Evolutionary conservation across 2,329 filamentous ascomycete species (phyloP).

Genomic region (Dryadomyces quercivorus): DNA sequence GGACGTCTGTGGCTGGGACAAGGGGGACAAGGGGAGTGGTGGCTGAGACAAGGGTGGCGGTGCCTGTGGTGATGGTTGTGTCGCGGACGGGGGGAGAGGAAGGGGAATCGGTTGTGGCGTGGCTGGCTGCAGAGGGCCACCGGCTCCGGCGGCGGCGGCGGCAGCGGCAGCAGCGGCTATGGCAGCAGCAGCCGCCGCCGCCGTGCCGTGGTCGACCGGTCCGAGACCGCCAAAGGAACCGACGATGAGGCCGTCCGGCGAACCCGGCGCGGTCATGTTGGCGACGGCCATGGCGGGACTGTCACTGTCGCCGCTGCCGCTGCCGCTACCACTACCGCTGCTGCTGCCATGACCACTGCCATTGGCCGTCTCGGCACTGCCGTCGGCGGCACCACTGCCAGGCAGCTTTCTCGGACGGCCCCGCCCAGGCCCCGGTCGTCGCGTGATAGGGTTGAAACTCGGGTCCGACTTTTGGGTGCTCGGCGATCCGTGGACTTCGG

Average conservation of each 20-base stretch:
- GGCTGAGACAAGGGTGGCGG: background rate
- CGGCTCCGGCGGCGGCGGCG: too few relatives aligned
- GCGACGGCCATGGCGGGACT: background rate
- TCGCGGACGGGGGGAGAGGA: too few relatives aligned
- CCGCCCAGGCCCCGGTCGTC: conserved; percentile 44
- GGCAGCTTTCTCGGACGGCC: conserved; percentile 38
- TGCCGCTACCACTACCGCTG: too few relatives aligned
- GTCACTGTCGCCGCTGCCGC: background rate
- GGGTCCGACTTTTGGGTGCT: conserved; percentile 30
- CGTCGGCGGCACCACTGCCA: conserved; percentile 4
- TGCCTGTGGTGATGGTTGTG: background rate
- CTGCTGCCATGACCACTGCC: background rate
- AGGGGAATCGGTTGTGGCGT: background rate
- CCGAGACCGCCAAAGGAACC: background rate
- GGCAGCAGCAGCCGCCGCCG: background rate
- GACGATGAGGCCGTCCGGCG: background rate
- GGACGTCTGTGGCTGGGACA: background rate
- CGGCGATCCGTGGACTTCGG: conserved; percentile 25
- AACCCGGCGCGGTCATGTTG: background rate
- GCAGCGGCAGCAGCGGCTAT: background rate
- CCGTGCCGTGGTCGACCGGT: background rate
- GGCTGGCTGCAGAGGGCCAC: too few relatives aligned
- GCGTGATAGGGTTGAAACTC: conserved; percentile 45
- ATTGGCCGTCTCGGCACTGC: background rate
- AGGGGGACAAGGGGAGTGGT: background rate